A percentile compares a stretch with the other conserved stretches of the same genome.
Evolutionary conservation across 106 monocot species (phyloP).

Genomic region (Triglochin maritima): DNA sequence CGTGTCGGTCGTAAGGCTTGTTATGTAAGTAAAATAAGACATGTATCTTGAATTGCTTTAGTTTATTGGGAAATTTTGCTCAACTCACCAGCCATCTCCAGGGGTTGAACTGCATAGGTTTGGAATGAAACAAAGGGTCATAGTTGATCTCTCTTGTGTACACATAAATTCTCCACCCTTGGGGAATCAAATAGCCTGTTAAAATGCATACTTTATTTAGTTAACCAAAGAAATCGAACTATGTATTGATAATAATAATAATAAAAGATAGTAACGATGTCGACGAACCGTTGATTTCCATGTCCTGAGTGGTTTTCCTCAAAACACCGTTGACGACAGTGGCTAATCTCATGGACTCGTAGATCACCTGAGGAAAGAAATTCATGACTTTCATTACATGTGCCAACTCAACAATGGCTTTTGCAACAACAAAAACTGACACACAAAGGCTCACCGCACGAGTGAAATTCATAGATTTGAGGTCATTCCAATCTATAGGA

Average conservation of each 20-base stretch:
- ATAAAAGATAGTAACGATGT: too few species aligned
- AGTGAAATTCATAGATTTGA: constrained; percentile 90
- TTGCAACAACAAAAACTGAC: too few species aligned
- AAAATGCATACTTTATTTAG: too few species aligned
- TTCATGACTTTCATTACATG: too few species aligned
- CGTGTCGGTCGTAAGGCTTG: too few species aligned
- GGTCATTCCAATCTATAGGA: constrained; percentile 74
- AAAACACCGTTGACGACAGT: constrained; percentile 93
- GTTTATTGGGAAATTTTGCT: not conserved
- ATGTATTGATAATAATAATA: too few species aligned
- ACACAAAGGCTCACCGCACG: constrained; percentile 44
- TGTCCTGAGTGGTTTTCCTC: constrained; percentile 82
- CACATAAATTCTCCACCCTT: constrained; percentile 95
- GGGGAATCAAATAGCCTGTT: constrained; percentile 65
- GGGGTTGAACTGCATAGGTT: constrained; percentile 84
- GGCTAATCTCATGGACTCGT: constrained; percentile 84
- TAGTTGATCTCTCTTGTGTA: constrained; percentile 93
- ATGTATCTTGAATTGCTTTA: too few species aligned
- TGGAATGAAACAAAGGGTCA: constrained; percentile 52
- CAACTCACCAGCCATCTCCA: constrained; percentile 88
- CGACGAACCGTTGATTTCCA: constrained; percentile 70
- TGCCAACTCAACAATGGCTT: too few species aligned
- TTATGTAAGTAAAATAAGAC: too few species aligned
- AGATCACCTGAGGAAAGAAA: constrained; percentile 53
- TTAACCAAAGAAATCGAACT: too few species aligned